Base-by-base conservation (phyloP, 2,329 filamentous ascomycete species). In the Fusarium sp. region DNA sequence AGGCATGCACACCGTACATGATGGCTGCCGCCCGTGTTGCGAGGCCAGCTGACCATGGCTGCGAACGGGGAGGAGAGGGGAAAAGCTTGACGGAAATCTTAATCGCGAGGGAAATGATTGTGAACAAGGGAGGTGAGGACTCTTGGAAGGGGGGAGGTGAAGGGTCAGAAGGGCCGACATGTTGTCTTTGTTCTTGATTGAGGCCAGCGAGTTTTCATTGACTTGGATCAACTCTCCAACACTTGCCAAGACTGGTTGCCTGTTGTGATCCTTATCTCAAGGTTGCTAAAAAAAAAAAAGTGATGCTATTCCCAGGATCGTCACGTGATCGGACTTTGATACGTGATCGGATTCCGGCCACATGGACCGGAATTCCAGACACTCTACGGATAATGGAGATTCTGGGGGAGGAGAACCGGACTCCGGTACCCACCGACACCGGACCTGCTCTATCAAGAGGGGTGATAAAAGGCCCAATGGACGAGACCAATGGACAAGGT, bases 1-100 rank as follows among this genome's bases (percentile, higher is more conserved):
- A 45, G 61, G 62, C 35, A 52, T 47, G 71, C 71, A 74, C 74
- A 65, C 69, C 72, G 68, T 74, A 74, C 71, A 74, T 74, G 71
- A 69, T 56, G 59, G 71, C 59, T 68, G 45, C 29, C n/a, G 54
- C 34, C 16, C 16, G 54, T 24, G 31, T 34, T 58, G 16, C 4
- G 54, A 38, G 31, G 34, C 35, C 54, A 58, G 54, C 8, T 58
- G 54, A 58, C 54, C 54, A 38, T 58, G 54, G 31, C 20, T 58
- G 54, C 22, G 35, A 38, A 37, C 34, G 31, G 22, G 54, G 34
- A 58, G 54, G 54, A 22, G 52, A 24, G 54, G 34, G 54, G 35
- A 38, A 58, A 54, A 58, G 54, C 54, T 58, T 58, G 54, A 38
- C 34, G 20, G 16, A 58, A 58, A 58, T 58, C 54, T 58, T 58